Conservation (phyloP, 2,329 filamentous ascomycete genomes). For the Microdochium bolleyi region DNA sequence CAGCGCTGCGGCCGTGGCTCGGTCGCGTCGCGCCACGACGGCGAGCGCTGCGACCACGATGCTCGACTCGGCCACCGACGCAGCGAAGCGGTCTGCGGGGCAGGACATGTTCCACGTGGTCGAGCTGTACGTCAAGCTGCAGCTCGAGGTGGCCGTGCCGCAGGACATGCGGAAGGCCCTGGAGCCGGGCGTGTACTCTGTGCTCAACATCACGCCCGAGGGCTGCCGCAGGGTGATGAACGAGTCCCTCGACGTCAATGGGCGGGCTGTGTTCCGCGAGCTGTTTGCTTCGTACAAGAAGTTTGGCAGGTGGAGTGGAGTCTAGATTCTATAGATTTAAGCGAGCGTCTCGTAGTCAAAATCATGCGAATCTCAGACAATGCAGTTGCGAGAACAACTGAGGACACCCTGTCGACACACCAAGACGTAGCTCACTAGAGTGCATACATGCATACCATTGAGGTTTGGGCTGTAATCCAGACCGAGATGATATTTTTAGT, state of each 20-base stretch:
- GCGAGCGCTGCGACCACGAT: conserved; percentile 18
- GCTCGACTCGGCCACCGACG: conserved; percentile 53
- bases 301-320: conserved; percentile 57
- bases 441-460: not conserved
- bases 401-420: too few relatives aligned
- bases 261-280: conserved; percentile 48
- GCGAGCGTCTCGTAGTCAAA: too few relatives aligned
- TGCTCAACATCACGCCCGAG: conserved; percentile 49
- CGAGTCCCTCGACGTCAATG: conserved; percentile 51
- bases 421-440: too few relatives aligned
- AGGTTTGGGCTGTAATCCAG: not conserved
- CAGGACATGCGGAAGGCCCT: conserved; percentile 45
- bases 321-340: conserved; percentile 27
- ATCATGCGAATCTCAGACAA: too few relatives aligned
- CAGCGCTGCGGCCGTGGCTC: conserved; percentile 45
- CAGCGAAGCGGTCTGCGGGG: conserved; percentile 52
- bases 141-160: conserved; percentile 45
- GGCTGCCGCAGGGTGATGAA: conserved; percentile 49
- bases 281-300: conserved; percentile 52
- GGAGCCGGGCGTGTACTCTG: conserved; percentile 48
- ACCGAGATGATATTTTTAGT: too few relatives aligned
- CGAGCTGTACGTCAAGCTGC: conserved; percentile 51
- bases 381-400: too few relatives aligned
- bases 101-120: conserved; percentile 55
- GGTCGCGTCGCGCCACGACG: conserved; percentile 24